Percentiles rank a stretch among this genome's conserved stretches.
Evolutionary conservation across 306 rosid species (phyloP).

Genomic region (Medicago lupulina): DNA sequence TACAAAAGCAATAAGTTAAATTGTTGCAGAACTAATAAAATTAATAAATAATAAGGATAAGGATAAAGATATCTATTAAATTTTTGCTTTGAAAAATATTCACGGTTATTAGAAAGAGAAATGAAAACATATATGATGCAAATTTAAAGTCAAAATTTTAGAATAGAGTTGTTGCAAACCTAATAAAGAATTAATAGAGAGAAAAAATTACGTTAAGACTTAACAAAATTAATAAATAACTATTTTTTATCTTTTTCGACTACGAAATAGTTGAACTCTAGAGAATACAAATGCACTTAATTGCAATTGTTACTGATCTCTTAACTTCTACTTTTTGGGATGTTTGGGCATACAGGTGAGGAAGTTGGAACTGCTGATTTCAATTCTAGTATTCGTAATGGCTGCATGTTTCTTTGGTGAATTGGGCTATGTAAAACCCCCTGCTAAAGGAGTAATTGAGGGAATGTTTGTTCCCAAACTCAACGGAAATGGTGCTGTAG

Average conservation of each 20-base stretch:
- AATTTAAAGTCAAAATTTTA: too few species aligned
- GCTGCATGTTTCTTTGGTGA: constrained; percentile 92
- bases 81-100: too few species aligned
- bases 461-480: constrained; percentile 80
- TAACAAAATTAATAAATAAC: too few species aligned
- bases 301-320: background rate
- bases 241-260: background rate
- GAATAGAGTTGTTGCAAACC: too few species aligned
- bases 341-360: constrained; percentile 51
- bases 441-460: constrained; percentile 45
- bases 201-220: too few species aligned
- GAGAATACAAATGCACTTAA: background rate
- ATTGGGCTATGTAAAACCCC: constrained; percentile 81
- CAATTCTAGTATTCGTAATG: constrained; percentile 65
- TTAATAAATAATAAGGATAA: too few species aligned
- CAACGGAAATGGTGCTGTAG: constrained; percentile 68
- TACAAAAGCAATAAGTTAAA: too few species aligned
- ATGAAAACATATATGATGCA: too few species aligned
- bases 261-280: background rate
- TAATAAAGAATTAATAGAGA: too few species aligned
- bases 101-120: too few species aligned
- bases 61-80: too few species aligned
- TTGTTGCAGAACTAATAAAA: too few species aligned
- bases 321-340: background rate
- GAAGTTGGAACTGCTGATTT: constrained; percentile 76